Conservation (phyloP, 345 rosid species). For the Pistacia vera region DNA sequence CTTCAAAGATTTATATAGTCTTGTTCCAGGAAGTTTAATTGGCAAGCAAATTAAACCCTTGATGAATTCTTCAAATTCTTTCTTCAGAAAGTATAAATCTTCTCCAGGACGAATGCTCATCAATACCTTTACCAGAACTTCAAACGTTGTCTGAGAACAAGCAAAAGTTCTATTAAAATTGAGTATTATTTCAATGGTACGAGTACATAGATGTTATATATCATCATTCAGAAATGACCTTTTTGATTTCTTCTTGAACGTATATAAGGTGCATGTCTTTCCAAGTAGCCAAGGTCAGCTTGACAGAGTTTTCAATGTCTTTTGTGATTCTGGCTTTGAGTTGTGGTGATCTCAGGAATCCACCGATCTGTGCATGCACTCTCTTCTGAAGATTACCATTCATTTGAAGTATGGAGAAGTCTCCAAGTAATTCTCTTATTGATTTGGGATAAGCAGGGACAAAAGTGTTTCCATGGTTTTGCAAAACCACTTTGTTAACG, state of each 20-base stretch:
- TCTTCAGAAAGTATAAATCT: conserved; percentile 63
- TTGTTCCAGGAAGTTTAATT: conserved; percentile 85
- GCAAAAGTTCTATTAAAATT: background rate
- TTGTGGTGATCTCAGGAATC: conserved; percentile 80
- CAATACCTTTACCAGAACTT: conserved; percentile 69
- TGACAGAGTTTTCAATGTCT: conserved; percentile 62
- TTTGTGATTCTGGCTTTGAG: conserved; percentile 64
- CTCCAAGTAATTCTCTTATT: conserved; percentile 64
- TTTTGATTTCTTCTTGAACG: conserved; percentile 72
- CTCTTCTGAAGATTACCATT: conserved; percentile 76
- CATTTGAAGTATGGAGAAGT: conserved; percentile 76
- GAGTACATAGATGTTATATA: background rate
- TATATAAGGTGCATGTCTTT: conserved; percentile 38
- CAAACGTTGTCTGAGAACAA: conserved; percentile 65
- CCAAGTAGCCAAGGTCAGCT: conserved; percentile 63
- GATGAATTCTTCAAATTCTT: conserved; percentile 81
- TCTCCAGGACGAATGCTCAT: conserved; percentile 70
- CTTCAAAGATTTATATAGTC: conserved; percentile 83
- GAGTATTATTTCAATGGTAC: background rate
- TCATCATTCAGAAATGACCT: conserved; percentile 40
- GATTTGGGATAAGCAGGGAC: conserved; percentile 95
- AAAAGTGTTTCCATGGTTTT: conserved; percentile 76
- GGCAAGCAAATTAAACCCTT: conserved; percentile 94
- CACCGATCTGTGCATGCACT: conserved; percentile 71
- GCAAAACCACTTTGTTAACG: conserved; percentile 86